Conservation (phyloP, 2,329 filamentous ascomycete genomes). For the Aspergillus latus region DNA sequence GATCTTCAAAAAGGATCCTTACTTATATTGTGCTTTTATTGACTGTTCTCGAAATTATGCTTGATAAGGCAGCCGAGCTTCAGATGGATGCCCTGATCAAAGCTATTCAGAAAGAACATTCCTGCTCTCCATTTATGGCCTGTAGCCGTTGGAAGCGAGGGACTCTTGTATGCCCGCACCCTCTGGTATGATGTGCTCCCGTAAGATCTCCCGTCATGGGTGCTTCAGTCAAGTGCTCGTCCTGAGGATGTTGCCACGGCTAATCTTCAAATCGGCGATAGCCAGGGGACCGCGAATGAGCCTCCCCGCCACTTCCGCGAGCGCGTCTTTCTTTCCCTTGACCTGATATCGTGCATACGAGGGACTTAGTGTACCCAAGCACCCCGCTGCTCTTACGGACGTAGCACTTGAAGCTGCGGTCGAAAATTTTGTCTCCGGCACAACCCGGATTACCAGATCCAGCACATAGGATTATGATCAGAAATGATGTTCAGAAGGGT, state of each 20-base stretch:
- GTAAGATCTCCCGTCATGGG: not conserved
- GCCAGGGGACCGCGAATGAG: not conserved
- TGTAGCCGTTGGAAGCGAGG: not conserved
- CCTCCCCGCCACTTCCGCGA: too few relatives aligned
- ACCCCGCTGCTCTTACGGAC: too few relatives aligned
- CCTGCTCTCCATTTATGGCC: conserved; percentile 2
- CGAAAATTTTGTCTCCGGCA: too few relatives aligned
- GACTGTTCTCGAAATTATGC: not conserved
- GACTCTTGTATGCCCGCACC: not conserved
- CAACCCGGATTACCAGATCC: too few relatives aligned
- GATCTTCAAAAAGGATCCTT: not conserved
- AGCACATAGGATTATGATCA: too few relatives aligned
- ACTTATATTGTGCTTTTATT: not conserved
- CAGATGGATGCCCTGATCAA: not conserved
- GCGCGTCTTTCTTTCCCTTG: too few relatives aligned
- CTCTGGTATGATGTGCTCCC: not conserved
- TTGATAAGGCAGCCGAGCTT: not conserved
- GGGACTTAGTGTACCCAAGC: too few relatives aligned
- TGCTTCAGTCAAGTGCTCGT: not conserved
- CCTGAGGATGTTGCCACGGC: not conserved
- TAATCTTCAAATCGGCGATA: not conserved
- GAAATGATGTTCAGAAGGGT: too few relatives aligned
- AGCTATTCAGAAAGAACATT: conserved; percentile 1
- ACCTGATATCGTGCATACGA: too few relatives aligned
- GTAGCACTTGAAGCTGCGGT: too few relatives aligned